These are phyloP conservation scores for Coemansia sp. DNA, from an alignment of 192 early-diverging fungal genomes.

Conservation along the genomic window DNA sequence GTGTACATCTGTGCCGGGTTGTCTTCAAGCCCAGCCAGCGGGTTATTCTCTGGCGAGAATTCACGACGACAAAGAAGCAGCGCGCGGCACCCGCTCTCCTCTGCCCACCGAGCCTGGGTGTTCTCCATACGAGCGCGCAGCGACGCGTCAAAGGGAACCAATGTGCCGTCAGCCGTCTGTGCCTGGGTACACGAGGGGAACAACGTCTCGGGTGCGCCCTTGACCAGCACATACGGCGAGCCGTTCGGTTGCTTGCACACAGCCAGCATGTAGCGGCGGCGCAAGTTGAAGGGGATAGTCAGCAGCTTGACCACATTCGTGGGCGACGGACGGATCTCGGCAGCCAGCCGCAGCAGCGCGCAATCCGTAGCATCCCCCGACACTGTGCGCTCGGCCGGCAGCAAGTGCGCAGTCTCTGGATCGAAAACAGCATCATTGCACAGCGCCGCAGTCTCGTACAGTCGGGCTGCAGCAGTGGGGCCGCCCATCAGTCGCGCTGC, in stretches of 20 bases:
- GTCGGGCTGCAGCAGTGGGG: conserved; percentile 13
- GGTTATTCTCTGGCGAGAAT: conserved; percentile 24
- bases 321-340: conserved; percentile 15
- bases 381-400: conserved; percentile 59
- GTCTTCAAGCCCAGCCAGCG: conserved; percentile 47
- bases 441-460: conserved; percentile 53
- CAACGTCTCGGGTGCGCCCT: conserved; percentile 80
- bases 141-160: conserved; percentile 41
- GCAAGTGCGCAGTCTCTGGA: conserved; percentile 36
- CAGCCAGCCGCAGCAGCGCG: conserved; percentile 72
- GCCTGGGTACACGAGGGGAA: conserved; percentile 53
- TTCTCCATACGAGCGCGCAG: conserved; percentile 25
- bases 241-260: conserved; percentile 27
- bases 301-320: conserved; percentile 33
- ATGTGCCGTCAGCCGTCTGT: conserved; percentile 38
- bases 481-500: conserved; percentile 1
- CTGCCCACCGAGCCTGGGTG: conserved; percentile 57
- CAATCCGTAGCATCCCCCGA: conserved; percentile 86
- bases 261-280: conserved; percentile 69
- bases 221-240: conserved; percentile 58
- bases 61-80: conserved; percentile 49
- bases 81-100: conserved; percentile 57
- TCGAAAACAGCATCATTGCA: conserved; percentile 74
- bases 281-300: conserved; percentile 71
- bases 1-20: conserved; percentile 26